Base-by-base conservation (phyloP, 768 basidiomycete genomes). In the Phlegmacium glaucopus region DNA sequence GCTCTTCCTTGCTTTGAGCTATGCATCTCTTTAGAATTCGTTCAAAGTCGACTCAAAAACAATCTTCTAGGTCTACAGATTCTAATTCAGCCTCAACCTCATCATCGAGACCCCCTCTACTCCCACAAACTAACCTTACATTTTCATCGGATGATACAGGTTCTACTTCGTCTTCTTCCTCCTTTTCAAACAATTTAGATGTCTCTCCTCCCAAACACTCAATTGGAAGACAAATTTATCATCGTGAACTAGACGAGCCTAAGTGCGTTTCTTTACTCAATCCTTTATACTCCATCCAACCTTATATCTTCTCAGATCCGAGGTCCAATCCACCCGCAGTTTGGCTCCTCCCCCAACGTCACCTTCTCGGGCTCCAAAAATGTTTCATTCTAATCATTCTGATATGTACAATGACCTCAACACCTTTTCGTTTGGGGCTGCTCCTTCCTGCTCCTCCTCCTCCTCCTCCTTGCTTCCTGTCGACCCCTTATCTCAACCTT, bases 371-470 rank as follows among this genome's bases (percentile, higher is more conserved):
- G 18, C 50, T 10, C 11, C 47, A 16, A 51, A 47, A 30, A 45
- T 44, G 27, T 32, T 46, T 9, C 60, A 61, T 51, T 39, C 45
- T 11, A 51, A 50, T 49, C 45, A 60, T 44, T 53, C 61, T 34
- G 65, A 72, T 47, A 51, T 71, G 43, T 76, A 77, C 53, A 69
- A 76, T 50, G 67, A 70, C 28, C 70, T 79, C 39, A 61, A 69
- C 10, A 69, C 72, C 2, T 79, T 76, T 55, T 69, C 71, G 10
- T 79, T 79, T 52, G 78, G 78, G 4, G 65, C 71, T 40, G 69
- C 70, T 7, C 60, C 66, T 13, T 52, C 65, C 16, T 61, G 61
- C 9, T 54, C 69, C 12, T 52, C 64, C 12, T 54, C 62, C 13
- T 56, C 60, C 7, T 55, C 62, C 39, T 62, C 59, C 16, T 5